phyloP scores from a whole-genome alignment of 176 grass and related monocot genomes.

The Zea luxurians region DNA sequence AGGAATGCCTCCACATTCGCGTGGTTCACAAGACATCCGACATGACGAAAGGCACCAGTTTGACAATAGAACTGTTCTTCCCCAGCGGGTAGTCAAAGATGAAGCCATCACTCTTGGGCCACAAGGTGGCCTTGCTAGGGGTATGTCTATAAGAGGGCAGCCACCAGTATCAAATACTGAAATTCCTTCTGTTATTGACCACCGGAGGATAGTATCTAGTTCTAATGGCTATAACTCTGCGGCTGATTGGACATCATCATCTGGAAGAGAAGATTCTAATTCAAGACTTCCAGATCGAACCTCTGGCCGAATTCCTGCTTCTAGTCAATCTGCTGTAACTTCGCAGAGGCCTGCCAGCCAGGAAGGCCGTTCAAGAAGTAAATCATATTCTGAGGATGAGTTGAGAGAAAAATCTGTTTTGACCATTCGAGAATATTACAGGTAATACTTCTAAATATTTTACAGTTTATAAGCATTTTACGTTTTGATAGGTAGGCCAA shows the following conservation, averaged over 20 bases:
- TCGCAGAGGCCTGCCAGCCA: conserved; percentile 57
- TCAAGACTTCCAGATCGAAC: conserved; percentile 48
- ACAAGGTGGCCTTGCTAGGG: conserved; percentile 84
- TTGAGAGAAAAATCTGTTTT: conserved; percentile 80
- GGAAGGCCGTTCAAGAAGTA: conserved; percentile 46
- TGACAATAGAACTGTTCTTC: conserved; percentile 69
- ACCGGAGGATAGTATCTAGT: conserved; percentile 50
- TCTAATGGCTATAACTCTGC: conserved; percentile 58
- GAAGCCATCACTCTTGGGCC: conserved; percentile 76
- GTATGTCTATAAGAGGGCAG: conserved; percentile 84
- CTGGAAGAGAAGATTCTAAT: conserved; percentile 43
- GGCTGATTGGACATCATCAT: conserved; percentile 32
- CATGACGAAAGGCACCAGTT: conserved; percentile 65
- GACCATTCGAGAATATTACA: conserved; percentile 84
- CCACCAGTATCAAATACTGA: conserved; percentile 51
- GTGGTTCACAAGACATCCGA: conserved; percentile 67
- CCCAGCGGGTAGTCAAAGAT: conserved; percentile 62
- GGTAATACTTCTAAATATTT: conserved; percentile 41
- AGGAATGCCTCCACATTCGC: conserved; percentile 54
- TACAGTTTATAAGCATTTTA: background rate
- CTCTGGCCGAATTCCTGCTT: conserved; percentile 41
- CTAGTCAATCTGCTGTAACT: conserved; percentile 47
- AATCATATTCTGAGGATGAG: conserved; percentile 55
- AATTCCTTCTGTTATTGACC: conserved; percentile 46
- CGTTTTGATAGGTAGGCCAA: background rate